phyloP scores from a whole-genome alignment of 2,329 filamentous ascomycete species.

The Samsoniella hepiali region DNA sequence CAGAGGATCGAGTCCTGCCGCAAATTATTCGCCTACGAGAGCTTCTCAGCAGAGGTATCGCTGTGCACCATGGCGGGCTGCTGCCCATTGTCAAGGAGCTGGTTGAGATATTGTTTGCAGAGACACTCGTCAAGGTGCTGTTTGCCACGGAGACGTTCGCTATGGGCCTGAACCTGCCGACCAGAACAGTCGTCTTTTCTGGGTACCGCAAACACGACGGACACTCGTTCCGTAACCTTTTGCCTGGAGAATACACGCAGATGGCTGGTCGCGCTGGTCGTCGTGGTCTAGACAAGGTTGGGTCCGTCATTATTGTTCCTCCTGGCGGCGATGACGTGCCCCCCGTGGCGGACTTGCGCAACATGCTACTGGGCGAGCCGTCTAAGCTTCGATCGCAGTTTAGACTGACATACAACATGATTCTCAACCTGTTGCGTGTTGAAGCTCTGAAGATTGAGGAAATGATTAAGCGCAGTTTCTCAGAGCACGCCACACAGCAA shows the following conservation, averaged over 20 bases:
- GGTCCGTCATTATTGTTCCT: constrained; percentile 90
- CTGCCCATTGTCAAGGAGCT: constrained; percentile 97
- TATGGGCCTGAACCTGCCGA: constrained; percentile 95
- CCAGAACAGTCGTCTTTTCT: constrained; percentile 94
- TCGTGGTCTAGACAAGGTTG: constrained; percentile 86
- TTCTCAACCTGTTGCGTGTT: constrained; percentile 88
- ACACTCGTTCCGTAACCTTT: constrained; percentile 81
- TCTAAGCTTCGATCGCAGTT: constrained; percentile 96
- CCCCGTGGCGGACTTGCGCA: constrained; percentile 74
- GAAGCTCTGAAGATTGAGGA: constrained; percentile 98
- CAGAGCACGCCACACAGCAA: constrained; percentile 94
- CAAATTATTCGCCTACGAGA: constrained; percentile 88
- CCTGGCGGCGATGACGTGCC: constrained; percentile 78
- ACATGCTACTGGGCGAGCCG: constrained; percentile 94
- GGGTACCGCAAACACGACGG: constrained; percentile 96
- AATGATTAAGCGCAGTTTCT: constrained; percentile 99
- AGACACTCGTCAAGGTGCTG: constrained; percentile 90
- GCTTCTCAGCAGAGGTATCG: constrained; percentile 81
- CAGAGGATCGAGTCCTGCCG: constrained; percentile 84
- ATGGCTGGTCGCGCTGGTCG: constrained; percentile 96
- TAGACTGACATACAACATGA: constrained; percentile 98
- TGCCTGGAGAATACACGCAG: constrained; percentile 96
- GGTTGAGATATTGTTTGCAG: constrained; percentile 93
- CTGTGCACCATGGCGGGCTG: constrained; percentile 92
- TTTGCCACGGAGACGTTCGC: constrained; percentile 98